These are phyloP conservation scores for Cyclotella sp. DNA, from an alignment of 108 stramenopile genomes.

Conservation along the genomic window DNA sequence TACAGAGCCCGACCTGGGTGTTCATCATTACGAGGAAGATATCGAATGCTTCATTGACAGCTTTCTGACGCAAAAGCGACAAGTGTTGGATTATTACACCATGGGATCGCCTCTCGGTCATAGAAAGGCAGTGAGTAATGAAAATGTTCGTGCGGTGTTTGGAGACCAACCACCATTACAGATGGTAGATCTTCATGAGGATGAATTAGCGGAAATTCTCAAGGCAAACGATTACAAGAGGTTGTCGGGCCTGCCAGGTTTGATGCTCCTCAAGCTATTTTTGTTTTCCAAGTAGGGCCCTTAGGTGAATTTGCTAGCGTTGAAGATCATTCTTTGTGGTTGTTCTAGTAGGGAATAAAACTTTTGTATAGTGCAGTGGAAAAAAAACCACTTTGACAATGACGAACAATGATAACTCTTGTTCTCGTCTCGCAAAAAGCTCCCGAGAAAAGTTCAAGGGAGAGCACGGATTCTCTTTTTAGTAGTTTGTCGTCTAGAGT, in stretches of 20 bases:
- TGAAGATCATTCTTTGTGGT: neutral
- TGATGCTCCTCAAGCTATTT: constrained; percentile 54
- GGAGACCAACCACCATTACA: constrained; percentile 46
- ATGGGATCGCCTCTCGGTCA: constrained; percentile 64
- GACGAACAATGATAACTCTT: too few relatives aligned
- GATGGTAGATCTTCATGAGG: constrained; percentile 47
- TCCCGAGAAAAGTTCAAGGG: too few relatives aligned
- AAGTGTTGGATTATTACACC: constrained; percentile 21
- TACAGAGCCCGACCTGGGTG: constrained; percentile 32
- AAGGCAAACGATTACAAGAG: constrained; percentile 40
- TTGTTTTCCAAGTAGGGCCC: constrained; percentile 32
- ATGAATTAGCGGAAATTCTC: constrained; percentile 51
- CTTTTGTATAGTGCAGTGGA: too few relatives aligned
- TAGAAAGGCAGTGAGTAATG: constrained; percentile 63
- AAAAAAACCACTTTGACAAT: too few relatives aligned
- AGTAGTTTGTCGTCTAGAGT: too few relatives aligned
- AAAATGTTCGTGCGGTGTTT: constrained; percentile 72
- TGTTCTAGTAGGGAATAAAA: too few relatives aligned
- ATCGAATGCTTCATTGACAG: constrained; percentile 64
- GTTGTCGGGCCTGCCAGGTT: constrained; percentile 44
- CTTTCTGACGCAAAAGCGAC: constrained; percentile 52
- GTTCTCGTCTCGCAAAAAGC: too few relatives aligned
- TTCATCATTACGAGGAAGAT: constrained; percentile 33
- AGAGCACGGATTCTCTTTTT: too few relatives aligned
- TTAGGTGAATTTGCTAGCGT: neutral